Percentiles rank a stretch among this genome's conserved stretches.
Evolutionary conservation across 2,329 filamentous ascomycete genomes (phyloP).

Genomic region (Byssochlamys sp.): DNA sequence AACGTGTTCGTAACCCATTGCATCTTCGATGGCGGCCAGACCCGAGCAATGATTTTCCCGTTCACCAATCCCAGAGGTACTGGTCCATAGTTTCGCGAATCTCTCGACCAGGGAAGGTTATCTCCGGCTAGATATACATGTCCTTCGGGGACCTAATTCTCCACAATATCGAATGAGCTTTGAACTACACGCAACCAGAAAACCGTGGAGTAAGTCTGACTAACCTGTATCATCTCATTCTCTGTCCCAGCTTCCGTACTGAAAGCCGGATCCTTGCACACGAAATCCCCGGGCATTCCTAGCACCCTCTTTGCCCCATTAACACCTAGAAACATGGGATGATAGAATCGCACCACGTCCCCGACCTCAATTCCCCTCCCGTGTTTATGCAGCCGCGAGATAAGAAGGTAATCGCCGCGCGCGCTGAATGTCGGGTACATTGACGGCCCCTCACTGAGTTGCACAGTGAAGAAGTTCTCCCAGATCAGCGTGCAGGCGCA

Average conservation of each 20-base stretch:
- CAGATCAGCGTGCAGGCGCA: constrained; percentile 28
- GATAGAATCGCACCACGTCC: constrained; percentile 69
- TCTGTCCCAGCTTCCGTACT: constrained; percentile 22
- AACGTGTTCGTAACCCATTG: constrained; percentile 30
- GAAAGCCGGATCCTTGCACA: constrained; percentile 34
- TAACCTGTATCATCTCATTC: constrained; percentile 43
- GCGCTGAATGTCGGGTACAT: constrained; percentile 80
- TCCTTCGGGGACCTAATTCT: constrained; percentile 65
- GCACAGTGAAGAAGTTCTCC: constrained; percentile 54
- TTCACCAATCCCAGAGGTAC: constrained; percentile 73
- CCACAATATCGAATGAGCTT: background rate
- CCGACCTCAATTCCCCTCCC: constrained; percentile 65
- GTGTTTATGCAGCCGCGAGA: constrained; percentile 57
- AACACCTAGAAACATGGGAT: constrained; percentile 56
- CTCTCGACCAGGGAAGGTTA: constrained; percentile 71
- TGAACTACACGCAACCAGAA: background rate
- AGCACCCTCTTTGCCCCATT: constrained; percentile 69
- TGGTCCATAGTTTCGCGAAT: constrained; percentile 79
- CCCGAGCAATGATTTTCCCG: constrained; percentile 63
- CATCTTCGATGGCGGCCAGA: constrained; percentile 27
- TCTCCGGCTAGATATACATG: constrained; percentile 90
- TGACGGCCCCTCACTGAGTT: constrained; percentile 59
- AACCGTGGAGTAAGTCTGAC: background rate
- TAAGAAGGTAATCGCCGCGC: constrained; percentile 58
- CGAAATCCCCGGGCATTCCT: constrained; percentile 57